Percentiles rank a stretch among this genome's conserved stretches.
These are phyloP conservation scores for Endocladia muricata DNA, from an alignment of 31 red algal species.

Conservation along the genomic window DNA sequence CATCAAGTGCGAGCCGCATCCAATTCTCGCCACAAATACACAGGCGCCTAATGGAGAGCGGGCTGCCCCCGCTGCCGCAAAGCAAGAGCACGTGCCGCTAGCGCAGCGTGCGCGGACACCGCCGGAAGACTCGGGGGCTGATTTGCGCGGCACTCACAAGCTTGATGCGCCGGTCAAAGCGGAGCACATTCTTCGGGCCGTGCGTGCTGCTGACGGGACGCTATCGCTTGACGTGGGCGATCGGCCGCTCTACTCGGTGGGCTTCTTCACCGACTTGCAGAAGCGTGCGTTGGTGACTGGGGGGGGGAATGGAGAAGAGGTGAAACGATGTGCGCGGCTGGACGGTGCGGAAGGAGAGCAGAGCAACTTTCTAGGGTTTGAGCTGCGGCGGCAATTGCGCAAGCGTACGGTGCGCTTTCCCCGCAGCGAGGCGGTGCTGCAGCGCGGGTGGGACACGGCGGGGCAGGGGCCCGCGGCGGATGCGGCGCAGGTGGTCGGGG, in stretches of 20 bases:
- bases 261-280: constrained; percentile 12
- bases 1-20: neutral
- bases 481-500: constrained; percentile 5
- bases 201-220: neutral
- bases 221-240: constrained; percentile 26
- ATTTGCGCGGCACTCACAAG: neutral
- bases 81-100: neutral
- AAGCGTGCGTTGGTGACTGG: neutral
- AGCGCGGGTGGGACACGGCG: too few species aligned
- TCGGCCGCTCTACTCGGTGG: constrained; percentile 1
- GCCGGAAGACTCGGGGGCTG: constrained; percentile 21
- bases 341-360: constrained; percentile 3
- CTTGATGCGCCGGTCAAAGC: constrained; percentile 33
- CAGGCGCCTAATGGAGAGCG: too few species aligned
- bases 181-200: constrained; percentile 23
- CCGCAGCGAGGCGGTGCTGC: constrained; percentile 7
- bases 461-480: constrained; percentile 12
- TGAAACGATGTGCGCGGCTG: constrained; percentile 19
- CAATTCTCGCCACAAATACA: neutral
- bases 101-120: too few species aligned
- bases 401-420: constrained; percentile 21
- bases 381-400: constrained; percentile 34
- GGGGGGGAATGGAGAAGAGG: neutral
- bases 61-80: neutral
- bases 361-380: constrained; percentile 45